Percentiles rank a stretch among this genome's conserved stretches.
These are phyloP conservation scores for Chlorophyllum brunneum DNA, from an alignment of 768 basidiomycete species.

Conservation along the genomic window DNA sequence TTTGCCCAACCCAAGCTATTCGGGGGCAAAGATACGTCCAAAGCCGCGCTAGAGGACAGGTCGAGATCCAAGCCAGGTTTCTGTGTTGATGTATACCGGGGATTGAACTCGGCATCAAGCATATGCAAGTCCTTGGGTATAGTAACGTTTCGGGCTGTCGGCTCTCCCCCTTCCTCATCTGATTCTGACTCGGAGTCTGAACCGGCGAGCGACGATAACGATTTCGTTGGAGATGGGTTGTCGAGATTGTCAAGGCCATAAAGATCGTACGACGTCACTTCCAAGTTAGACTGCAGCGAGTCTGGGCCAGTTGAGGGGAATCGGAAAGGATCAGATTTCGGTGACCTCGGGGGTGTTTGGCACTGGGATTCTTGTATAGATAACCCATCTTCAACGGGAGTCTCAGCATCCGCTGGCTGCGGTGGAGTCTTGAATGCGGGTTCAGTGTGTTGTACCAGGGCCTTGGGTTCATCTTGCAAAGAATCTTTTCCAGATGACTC, in stretches of 20 bases:
- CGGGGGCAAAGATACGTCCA: neutral
- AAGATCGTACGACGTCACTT: slow-evolving; percentile 8
- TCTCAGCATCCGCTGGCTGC: neutral
- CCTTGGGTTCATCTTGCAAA: too few relatives aligned
- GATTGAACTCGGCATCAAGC: slow-evolving; percentile 19
- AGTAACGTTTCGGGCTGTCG: neutral
- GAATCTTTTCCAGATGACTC: too few relatives aligned
- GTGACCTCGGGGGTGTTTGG: slow-evolving; percentile 22
- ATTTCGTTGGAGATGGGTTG: slow-evolving; percentile 25
- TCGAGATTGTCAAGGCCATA: slow-evolving; percentile 13
- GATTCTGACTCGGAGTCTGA: slow-evolving; percentile 22
- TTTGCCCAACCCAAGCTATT: neutral
- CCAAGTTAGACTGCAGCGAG: neutral
- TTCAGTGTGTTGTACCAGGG: too few relatives aligned
- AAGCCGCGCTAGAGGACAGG: neutral
- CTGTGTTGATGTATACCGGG: slow-evolving; percentile 29
- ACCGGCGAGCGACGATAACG: slow-evolving; percentile 27
- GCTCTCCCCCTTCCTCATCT: slow-evolving; percentile 13
- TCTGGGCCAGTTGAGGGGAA: neutral
- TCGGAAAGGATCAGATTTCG: slow-evolving; percentile 30
- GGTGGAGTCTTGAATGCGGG: too few relatives aligned
- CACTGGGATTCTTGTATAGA: neutral
- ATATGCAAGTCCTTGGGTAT: slow-evolving; percentile 4
- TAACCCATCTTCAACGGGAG: neutral
- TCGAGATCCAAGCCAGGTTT: neutral